Percentiles rank a stretch among this genome's conserved stretches.
phyloP scores from a whole-genome alignment of 2,329 filamentous ascomycete species.

The Curvularia spicifera region DNA sequence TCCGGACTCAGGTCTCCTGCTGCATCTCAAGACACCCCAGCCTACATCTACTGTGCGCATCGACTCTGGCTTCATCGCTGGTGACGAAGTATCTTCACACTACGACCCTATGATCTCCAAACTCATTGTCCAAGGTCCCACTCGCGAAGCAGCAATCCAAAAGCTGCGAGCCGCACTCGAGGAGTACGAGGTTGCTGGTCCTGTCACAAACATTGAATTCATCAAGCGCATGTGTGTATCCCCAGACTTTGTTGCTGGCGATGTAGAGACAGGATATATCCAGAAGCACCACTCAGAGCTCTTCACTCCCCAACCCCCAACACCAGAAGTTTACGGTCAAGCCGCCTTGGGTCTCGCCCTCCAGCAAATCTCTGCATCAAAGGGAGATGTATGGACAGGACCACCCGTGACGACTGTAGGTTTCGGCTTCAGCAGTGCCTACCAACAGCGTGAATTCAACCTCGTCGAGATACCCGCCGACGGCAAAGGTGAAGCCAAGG shows the following conservation, averaged over 20 bases:
- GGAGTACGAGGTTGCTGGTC: conserved; percentile 89
- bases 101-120: conserved; percentile 99
- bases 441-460: conserved; percentile 68
- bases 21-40: conserved; percentile 79
- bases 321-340: conserved; percentile 81
- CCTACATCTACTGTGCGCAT: conserved; percentile 78
- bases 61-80: conserved; percentile 89
- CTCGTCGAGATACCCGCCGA: conserved; percentile 58
- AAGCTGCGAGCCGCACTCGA: conserved; percentile 81
- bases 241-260: conserved; percentile 79
- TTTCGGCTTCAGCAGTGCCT: conserved; percentile 60
- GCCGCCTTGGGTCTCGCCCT: conserved; percentile 78
- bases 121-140: conserved; percentile 84
- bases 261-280: conserved; percentile 96
- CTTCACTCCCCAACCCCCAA: conserved; percentile 68
- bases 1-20: conserved; percentile 86
- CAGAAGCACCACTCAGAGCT: conserved; percentile 83
- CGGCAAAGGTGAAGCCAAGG: conserved; percentile 46
- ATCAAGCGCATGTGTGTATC: conserved; percentile 85
- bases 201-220: conserved; percentile 96
- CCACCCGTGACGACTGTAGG: conserved; percentile 52
- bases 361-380: conserved; percentile 45
- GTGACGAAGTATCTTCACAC: conserved; percentile 89
- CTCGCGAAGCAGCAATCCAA: conserved; percentile 79
- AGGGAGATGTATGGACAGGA: conserved; percentile 52